Base-by-base conservation (phyloP, 441 rosid genomes). In the Syzygium syzygioides region DNA sequence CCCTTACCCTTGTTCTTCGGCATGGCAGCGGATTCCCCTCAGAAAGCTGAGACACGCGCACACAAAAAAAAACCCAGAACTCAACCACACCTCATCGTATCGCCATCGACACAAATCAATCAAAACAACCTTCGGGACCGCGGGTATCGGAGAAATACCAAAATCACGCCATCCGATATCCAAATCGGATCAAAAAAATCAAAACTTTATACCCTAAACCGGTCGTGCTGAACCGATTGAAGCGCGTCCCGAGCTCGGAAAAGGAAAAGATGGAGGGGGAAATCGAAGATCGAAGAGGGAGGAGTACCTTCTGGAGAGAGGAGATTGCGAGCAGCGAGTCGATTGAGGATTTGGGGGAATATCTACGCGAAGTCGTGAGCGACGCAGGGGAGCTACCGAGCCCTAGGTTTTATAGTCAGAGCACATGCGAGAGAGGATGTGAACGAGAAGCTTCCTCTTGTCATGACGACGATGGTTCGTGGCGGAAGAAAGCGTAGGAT, bases 1-100 rank as follows among this genome's bases (percentile, higher is more conserved):
- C 90, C 90, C 87, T 88, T 88, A 53, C 90, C 90, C 87, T 88
- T 88, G 68, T 88, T 88, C 90, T 88, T 88, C 87, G 90, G 90
- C 90, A 88, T 88, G 85, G 41, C 30, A 28, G 60, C 37, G 4
- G 84, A 55, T 37, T 55, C 68, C 71, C 80, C 28, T 41, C 26
- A 5, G 3, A 28, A 28, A 13, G 41, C 83, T 76, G 25, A 41
- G 19, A 30, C 30, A 48, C 59, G 11, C 48, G 48, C 68, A 18
- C 37, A 12, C 18, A 17, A 19, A 19, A 41, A 23, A 64, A 23
- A 64, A 30, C 37, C 88, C 28, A 32, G 25, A 76, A 76, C 53
- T 53, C 54, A 20, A 20, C 59, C 89, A 14, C 23, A 17, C 53
- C 83, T 20, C 45, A 71, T 37, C 28, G 17, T 1, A 71, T 71